Conservation (phyloP, 2,329 filamentous ascomycete species). For the Paecilomyces formosus region DNA sequence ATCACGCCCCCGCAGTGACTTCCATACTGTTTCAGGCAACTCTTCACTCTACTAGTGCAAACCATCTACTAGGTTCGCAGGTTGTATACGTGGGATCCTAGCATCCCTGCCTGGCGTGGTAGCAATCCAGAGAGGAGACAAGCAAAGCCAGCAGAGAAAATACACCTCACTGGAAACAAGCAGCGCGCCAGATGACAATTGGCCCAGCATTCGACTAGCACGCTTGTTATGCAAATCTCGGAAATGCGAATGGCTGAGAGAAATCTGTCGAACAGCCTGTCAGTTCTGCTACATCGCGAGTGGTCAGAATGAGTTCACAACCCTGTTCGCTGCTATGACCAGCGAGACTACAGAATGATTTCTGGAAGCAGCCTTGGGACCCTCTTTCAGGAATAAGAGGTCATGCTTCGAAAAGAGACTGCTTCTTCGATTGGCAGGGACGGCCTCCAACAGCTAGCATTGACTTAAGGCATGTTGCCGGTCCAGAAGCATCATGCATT, state of each 20-base stretch:
- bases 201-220: neutral
- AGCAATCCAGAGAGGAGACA: neutral
- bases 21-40: neutral
- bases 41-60: neutral
- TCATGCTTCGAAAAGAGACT: neutral
- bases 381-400: neutral
- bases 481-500: neutral
- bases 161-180: neutral
- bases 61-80: neutral
- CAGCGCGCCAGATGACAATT: neutral
- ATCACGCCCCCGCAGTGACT: neutral
- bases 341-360: neutral
- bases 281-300: neutral
- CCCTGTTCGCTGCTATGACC: neutral
- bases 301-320: neutral
- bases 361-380: neutral
- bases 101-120: neutral
- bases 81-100: neutral
- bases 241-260: neutral
- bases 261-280: neutral
- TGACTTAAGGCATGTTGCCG: neutral
- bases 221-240: neutral
- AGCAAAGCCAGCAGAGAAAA: neutral
- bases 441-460: neutral
- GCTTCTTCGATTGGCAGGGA: neutral